A percentile compares a stretch with the other conserved stretches of the same genome.
Evolutionary conservation across 1,284 basidiomycete genomes (phyloP).

Genomic region (Vanrija sp.): DNA sequence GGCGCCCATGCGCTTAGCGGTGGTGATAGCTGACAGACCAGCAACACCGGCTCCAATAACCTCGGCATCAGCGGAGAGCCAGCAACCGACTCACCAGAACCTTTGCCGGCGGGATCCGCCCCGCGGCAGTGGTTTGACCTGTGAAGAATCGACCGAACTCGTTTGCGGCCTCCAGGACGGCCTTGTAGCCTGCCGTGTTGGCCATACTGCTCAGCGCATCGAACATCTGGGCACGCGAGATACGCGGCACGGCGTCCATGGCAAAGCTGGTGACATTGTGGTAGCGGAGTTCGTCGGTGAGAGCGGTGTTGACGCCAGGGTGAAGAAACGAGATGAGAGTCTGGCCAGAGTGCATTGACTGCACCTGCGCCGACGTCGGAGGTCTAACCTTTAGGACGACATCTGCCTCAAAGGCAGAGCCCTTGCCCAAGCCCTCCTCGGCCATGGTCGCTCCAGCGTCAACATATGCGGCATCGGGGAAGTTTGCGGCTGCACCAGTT

Average conservation of each 20-base stretch:
- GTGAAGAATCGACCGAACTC: constrained; percentile 81
- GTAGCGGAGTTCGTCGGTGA: constrained; percentile 63
- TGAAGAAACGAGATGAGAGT: constrained; percentile 80
- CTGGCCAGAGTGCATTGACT: constrained; percentile 62
- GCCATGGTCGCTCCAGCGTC: constrained; percentile 70
- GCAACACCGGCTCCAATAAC: constrained; percentile 81
- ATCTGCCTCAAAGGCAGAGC: constrained; percentile 54
- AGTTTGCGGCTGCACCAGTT: constrained; percentile 68
- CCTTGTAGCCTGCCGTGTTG: constrained; percentile 81
- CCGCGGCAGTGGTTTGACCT: constrained; percentile 77
- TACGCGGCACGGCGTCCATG: constrained; percentile 84
- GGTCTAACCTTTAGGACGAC: constrained; percentile 78
- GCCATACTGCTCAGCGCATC: constrained; percentile 86
- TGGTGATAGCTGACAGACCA: constrained; percentile 76
- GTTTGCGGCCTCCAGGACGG: constrained; percentile 78
- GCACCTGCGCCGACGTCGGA: constrained; percentile 56
- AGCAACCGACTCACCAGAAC: constrained; percentile 54
- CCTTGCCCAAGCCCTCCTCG: constrained; percentile 57
- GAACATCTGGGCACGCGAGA: constrained; percentile 78
- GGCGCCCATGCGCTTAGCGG: constrained; percentile 70
- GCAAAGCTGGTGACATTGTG: constrained; percentile 65
- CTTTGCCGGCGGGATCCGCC: constrained; percentile 75
- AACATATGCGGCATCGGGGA: constrained; percentile 69
- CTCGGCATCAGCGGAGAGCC: background rate
- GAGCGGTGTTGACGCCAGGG: constrained; percentile 69